Evolutionary conservation across 352 stramenopile species (phyloP).

Genomic region (Globisporangium radiosum): DNA sequence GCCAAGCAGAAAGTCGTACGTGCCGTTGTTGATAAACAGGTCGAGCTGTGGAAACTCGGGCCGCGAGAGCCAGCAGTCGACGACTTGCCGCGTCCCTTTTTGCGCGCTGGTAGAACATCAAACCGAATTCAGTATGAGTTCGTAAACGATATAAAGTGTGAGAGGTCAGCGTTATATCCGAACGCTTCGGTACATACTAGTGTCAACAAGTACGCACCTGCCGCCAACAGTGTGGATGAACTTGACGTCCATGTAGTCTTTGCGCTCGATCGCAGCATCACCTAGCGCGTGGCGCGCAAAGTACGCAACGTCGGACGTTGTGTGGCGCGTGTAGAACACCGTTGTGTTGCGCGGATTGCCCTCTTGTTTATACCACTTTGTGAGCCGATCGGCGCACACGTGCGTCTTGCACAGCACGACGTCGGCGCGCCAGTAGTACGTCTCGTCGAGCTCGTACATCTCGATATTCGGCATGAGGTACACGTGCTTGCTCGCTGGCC

Average conservation of each 20-base stretch:
- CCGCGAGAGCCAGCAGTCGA: constrained; percentile 28
- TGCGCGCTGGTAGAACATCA: constrained; percentile 16
- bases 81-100: constrained; percentile 24
- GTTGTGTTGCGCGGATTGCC: constrained; percentile 41
- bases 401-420: constrained; percentile 44
- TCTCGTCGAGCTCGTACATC: constrained; percentile 39
- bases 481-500: constrained; percentile 29
- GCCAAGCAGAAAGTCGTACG: no score
- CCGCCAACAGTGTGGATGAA: constrained; percentile 30
- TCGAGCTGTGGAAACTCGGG: constrained; percentile 23
- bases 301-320: constrained; percentile 34
- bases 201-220: constrained; percentile 3
- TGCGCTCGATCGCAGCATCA: neutral
- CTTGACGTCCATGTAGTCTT: constrained; percentile 9
- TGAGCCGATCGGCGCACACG: constrained; percentile 29
- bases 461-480: constrained; percentile 53
- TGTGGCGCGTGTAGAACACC: constrained; percentile 58
- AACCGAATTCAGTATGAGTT: neutral
- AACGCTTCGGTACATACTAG: neutral
- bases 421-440: constrained; percentile 33
- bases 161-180: neutral
- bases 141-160: neutral
- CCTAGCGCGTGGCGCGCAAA: constrained; percentile 7
- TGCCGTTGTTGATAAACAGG: constrained; percentile 10
- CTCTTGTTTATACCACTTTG: constrained; percentile 46